These are phyloP conservation scores for Penicillium fuscoglaucum DNA, from an alignment of 2,329 filamentous ascomycete species.

Conservation along the genomic window DNA sequence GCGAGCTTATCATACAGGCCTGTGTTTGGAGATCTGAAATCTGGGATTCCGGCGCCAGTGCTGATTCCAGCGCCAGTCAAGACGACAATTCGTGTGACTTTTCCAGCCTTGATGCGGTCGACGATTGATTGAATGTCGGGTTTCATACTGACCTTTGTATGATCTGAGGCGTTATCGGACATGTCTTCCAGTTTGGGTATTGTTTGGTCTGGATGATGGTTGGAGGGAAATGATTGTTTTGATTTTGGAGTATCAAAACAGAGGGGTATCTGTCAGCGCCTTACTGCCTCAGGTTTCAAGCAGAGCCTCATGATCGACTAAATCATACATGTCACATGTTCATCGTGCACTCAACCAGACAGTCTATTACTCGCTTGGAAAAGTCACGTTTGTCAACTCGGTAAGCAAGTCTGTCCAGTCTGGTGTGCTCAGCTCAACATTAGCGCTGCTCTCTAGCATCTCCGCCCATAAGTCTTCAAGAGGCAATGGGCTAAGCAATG, in stretches of 20 bases:
- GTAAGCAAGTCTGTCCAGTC: slow-evolving; percentile 36
- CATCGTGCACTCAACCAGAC: not conserved
- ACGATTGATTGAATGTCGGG: slow-evolving; percentile 14
- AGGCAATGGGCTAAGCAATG: slow-evolving; percentile 8
- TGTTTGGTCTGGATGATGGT: not conserved
- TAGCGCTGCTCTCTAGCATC: slow-evolving; percentile 30
- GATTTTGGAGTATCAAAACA: not conserved
- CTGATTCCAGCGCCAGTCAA: slow-evolving; percentile 71
- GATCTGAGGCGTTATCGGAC: not conserved
- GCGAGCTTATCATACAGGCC: slow-evolving; percentile 84
- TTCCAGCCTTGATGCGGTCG: slow-evolving; percentile 16
- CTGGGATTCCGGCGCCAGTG: slow-evolving; percentile 64
- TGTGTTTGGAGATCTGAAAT: slow-evolving; percentile 82
- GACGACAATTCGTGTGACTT: slow-evolving; percentile 23
- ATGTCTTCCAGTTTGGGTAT: not conserved
- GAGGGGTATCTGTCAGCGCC: not conserved
- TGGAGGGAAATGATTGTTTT: not conserved
- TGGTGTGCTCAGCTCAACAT: slow-evolving; percentile 23
- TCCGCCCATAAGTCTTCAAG: slow-evolving; percentile 37
- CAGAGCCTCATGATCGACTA: slow-evolving; percentile 3
- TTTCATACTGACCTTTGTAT: not conserved
- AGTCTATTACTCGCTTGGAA: slow-evolving; percentile 17
- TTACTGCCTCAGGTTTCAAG: not conserved
- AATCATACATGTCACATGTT: not conserved
- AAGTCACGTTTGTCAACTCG: slow-evolving; percentile 28